Base-by-base conservation (phyloP, 805 yeast genomes). In the Lachancea meyersii region DNA sequence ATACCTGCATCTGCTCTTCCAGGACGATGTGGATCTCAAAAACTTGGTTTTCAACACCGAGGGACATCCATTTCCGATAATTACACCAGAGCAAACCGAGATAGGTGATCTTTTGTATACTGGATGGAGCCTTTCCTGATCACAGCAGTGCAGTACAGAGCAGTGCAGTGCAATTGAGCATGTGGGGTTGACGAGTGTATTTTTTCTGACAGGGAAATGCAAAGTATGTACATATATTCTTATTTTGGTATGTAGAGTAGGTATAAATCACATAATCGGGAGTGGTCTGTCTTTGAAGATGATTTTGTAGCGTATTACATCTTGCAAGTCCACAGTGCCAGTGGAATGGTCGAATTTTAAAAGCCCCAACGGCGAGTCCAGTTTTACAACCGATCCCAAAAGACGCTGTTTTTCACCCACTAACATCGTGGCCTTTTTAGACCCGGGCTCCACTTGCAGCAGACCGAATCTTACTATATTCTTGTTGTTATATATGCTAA, bases 61-160 rank as follows among this genome's bases (percentile, higher is more conserved):
- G 58, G 97, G 95, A 0, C 97, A 88, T 60, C 93, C 95, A 28
- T 77, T 88, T 64, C 96, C 96, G n/a, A 72, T 68, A 31, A 76
- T 86, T 46, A 38, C 49, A 18, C 32, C 24, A 5, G 43, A 18
- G 16, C 31, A 18, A 27, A 30, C 58, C 40, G 33, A 44, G 13
- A 7, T 19, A 6, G 19, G 28, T 5, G 18, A 19, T 11, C 35
- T 38, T 6, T 30, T 30, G 28, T 18, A 32, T 17, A 32, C 35
- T 14, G 35, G 35, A 4, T 32, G 35, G 35, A 11, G 10, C 8
- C 24, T 32, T 5, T 22, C 5, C n/a, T 32, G n/a, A 32, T n/a
- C n/a, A n/a, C n/a, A 14, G 13, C 28, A 26, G 13, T 26, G 28
- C 28, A 26, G 13, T 11, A 10, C 13, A 10, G n/a, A 14, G 13